Base-by-base conservation (phyloP, 2,329 filamentous ascomycete genomes). In the Colletotrichum nymphaeae region DNA sequence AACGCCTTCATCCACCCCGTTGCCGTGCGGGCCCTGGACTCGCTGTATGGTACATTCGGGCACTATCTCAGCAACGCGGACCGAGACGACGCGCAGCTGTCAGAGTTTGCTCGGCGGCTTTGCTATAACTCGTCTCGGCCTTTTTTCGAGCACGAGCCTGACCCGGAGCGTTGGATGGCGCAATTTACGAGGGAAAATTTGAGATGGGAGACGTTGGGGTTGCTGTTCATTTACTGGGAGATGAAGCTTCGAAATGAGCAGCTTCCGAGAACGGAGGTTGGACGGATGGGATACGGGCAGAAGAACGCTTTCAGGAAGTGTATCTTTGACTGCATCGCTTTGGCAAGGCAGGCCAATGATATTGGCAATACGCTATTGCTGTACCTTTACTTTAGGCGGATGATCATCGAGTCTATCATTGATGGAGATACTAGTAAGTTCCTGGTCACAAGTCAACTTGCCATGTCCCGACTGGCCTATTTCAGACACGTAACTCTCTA, bases 371-470 rank as follows among this genome's bases (percentile, higher is more conserved):
- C 81, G 4, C 72, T 84, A 1, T 78, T 86, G 74, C 78, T 86
- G 2, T 80, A 81, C 28, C 77, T 86, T 0, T 78, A 80, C 14
- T 76, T 78, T n/a, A 80, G 82, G n/a, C 78, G 81, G 8, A 66
- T 74, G 5, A 80, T 83, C 2, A 74, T 83, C 1, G 81, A 84
- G 32, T 85, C 84, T 0, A 76, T 85, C 0, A 75, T 84, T 9
- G 77, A 77, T 1, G 85, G 85, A 14, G 85, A 86, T 62, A 83
- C 83, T 0, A 81, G 84, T 83, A 76, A 78, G 82, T 81, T 4
- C 19, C 5, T 4, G 1, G 3, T 9, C 4, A 5, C 12, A 28
- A 9, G 22, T 12, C 24, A 26, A 26, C 26, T 26, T 26, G 5
- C 24, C 22, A 7, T 4, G 22, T 28, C 32, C 5, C 8, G 49